Percentiles rank a stretch among this genome's conserved stretches.
Conservation (phyloP, 371 early-diverging fungal genomes). For the Mortierella sp. region DNA sequence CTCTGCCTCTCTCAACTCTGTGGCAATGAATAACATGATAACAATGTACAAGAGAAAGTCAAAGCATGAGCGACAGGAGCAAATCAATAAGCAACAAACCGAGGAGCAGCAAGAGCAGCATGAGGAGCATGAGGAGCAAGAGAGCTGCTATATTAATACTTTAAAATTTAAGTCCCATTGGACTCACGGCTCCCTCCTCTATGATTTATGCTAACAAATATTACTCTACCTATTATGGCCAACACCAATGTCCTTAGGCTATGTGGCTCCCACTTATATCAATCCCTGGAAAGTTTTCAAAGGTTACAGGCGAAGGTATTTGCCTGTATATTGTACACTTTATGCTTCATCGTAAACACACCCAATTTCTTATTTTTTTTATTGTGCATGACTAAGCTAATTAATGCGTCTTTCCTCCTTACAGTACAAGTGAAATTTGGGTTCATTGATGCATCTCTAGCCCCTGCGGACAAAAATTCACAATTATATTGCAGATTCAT, state of each 20-base stretch:
- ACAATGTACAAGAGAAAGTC: slow-evolving; percentile 4
- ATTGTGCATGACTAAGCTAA: slow-evolving; percentile 4
- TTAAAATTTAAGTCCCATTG: slow-evolving; percentile 3
- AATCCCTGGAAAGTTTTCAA: slow-evolving; percentile 48
- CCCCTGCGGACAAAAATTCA: slow-evolving; percentile 17
- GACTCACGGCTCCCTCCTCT: background rate
- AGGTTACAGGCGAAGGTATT: slow-evolving; percentile 50
- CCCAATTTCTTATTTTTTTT: background rate
- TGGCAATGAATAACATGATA: background rate
- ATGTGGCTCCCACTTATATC: slow-evolving; percentile 40
- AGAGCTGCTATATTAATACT: slow-evolving; percentile 7
- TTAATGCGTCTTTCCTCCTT: background rate
- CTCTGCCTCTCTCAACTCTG: background rate
- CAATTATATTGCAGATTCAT: slow-evolving; percentile 21
- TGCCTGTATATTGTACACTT: background rate
- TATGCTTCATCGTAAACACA: background rate
- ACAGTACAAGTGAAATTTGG: slow-evolving; percentile 50
- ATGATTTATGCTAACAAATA: background rate
- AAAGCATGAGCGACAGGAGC: background rate
- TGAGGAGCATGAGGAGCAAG: slow-evolving; percentile 2
- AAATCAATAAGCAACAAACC: background rate
- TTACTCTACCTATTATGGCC: background rate
- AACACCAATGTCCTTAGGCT: slow-evolving; percentile 19
- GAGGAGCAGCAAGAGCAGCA: slow-evolving; percentile 5
- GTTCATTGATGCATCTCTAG: slow-evolving; percentile 38